Evolutionary conservation across 2,329 filamentous ascomycete genomes (phyloP), one percentile per base, ranked within the genome.

Genomic region (Ophiostoma himal-ulmi): DNA sequence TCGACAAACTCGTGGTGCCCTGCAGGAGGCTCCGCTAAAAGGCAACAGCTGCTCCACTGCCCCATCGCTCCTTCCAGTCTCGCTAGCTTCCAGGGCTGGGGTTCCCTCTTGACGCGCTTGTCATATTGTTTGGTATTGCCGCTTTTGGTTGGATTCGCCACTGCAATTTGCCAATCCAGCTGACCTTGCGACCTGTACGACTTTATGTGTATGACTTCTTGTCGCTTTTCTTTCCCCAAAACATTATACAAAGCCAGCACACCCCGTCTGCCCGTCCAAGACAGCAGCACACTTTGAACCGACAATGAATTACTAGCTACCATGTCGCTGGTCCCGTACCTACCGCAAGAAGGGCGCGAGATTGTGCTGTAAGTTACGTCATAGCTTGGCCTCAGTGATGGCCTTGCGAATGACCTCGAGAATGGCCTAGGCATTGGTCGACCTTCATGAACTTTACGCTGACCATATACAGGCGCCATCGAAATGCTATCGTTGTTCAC

Each of bases 401-500:
- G 17, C 44, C 44, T 13, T 13, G 10, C 13, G 5, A 20, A 20
- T 48, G 44, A 20, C 17, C 17, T 48, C 17, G 20, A n/a, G 17
- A 48, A 48, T 48, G 44, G 44, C 17, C 14, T 48, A 48, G 44
- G 17, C 17, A n/a, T 48, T 20, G 44, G n/a, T 48, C 6, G 8
- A 48, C 17, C 20, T 30, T 22, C 6, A 26, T 30, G 26, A n/a
- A 60, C 5, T 20, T n/a, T 5, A 7, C 30, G 30, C 64, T 69
- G 52, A 67, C 60, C 34, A 22, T 11, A 39, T 5, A 39, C 76
- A 98, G 95, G 69, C 95, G 94, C 73, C 93, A 97, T 79, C 91
- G 92, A 77, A 93, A 97, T 81, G 91, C 94, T 30, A 89, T 99
- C 71, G 95, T 99, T 64, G 89, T 98, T 52, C 94, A 92, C 77